A percentile compares a stretch with the other conserved stretches of the same genome.
phyloP scores from a whole-genome alignment of 192 early-diverging fungal species.

The Rhizoclosmatium globosum region DNA sequence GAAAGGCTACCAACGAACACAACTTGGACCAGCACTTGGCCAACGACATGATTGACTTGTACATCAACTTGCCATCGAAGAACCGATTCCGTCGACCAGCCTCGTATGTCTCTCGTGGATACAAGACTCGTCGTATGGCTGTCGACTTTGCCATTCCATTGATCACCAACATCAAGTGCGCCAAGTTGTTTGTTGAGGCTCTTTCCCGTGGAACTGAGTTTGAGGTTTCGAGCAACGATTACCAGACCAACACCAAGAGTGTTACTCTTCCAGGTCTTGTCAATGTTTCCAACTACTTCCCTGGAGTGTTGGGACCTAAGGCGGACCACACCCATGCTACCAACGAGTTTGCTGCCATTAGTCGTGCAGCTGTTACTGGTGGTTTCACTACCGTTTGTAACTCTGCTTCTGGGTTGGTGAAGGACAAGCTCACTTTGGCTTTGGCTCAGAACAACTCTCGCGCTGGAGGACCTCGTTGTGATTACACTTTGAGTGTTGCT shows the following conservation, averaged over 20 bases:
- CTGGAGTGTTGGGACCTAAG: slow-evolving; percentile 52
- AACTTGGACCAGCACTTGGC: slow-evolving; percentile 93
- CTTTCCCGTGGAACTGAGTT: slow-evolving; percentile 75
- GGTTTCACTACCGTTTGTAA: slow-evolving; percentile 90
- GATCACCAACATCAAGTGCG: slow-evolving; percentile 99
- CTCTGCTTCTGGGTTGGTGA: slow-evolving; percentile 62
- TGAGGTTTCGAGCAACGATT: slow-evolving; percentile 88
- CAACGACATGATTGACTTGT: slow-evolving; percentile 96
- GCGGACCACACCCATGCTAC: slow-evolving; percentile 16
- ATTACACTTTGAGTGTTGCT: slow-evolving; percentile 73
- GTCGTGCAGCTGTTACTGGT: slow-evolving; percentile 79
- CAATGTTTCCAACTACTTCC: slow-evolving; percentile 78
- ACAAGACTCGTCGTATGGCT: slow-evolving; percentile 95
- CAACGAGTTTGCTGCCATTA: slow-evolving; percentile 68
- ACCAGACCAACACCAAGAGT: slow-evolving; percentile 87
- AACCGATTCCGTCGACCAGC: slow-evolving; percentile 97
- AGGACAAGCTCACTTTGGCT: slow-evolving; percentile 63
- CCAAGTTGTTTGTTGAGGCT: slow-evolving; percentile 97
- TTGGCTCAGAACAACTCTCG: slow-evolving; percentile 58
- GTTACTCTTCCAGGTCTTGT: slow-evolving; percentile 87
- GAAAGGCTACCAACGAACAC: slow-evolving; percentile 74
- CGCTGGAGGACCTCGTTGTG: slow-evolving; percentile 63
- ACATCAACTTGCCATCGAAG: slow-evolving; percentile 98
- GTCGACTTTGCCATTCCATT: slow-evolving; percentile 96
- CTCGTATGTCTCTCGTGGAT: slow-evolving; percentile 92